Evolutionary conservation across 805 yeast species (phyloP), one percentile per base, ranked within the genome.

Genomic region (Jamesozyma piceae): DNA sequence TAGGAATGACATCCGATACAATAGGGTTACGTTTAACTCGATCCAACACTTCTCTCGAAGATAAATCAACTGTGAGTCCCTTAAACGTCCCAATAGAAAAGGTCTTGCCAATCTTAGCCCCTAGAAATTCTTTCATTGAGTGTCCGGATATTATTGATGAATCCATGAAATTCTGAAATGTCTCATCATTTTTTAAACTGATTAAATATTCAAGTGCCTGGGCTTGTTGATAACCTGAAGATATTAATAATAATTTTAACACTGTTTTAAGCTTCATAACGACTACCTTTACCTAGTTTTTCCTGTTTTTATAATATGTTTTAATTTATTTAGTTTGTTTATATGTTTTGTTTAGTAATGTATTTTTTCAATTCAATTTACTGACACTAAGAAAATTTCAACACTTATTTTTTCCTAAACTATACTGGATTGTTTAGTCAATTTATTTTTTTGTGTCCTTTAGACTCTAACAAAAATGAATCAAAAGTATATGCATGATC

Each of bases 51-150:
- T 66, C 74, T 22, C 74, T 26, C 62, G 35, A 57, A 10, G 79
- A 66, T 55, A 81, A 75, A 42, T 71, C 71, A 1, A 88, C 87
- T 0, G 80, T 71, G 47, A 87, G 75, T 0, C 83, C 94, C 49
- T 74, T 76, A 55, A 84, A 82, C 19, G 69, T 71, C 1, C 94
- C 94, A 53, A 86, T 77, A 0, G 82, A 70, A 49, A 77, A 77
- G 11, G 74, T 66, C 43, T 72, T 69, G 11, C 69, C 65, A 22
- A 84, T 58, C 33, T 53, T 71, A 60, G 31, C 71, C 65, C 47
- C 75, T 58, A 41, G 72, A 62, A 52, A 76, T 72, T 73, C 64
- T 28, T 64, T 53, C 8, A 60, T 42, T n/a, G 47, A 46, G 18
- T 51, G 47, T 3, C 58, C 49, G 5, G 46, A 43, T 36, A 49